These are phyloP conservation scores for Leucaena leucocephala DNA, from an alignment of 306 rosid genomes.

Conservation along the genomic window DNA sequence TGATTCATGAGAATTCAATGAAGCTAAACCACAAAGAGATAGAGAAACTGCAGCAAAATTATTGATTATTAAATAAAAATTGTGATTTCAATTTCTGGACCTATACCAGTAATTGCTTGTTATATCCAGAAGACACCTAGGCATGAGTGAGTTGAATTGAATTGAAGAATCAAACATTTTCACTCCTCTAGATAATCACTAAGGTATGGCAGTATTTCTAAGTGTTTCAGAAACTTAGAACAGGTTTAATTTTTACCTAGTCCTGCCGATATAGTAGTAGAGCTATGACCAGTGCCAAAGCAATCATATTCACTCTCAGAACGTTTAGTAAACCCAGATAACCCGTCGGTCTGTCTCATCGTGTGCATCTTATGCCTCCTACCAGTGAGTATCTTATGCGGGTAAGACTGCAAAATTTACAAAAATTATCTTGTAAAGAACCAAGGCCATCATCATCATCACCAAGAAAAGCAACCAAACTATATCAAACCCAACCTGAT, in stretches of 20 bases:
- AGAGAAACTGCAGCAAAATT: slow-evolving; percentile 2
- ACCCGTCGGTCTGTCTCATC: slow-evolving; percentile 86
- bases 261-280: slow-evolving; percentile 99
- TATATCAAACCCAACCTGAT: slow-evolving; percentile 63
- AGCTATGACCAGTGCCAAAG: slow-evolving; percentile 97
- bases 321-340: slow-evolving; percentile 89
- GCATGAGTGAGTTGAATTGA: not conserved
- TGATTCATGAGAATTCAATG: slow-evolving; percentile 29
- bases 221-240: not conserved
- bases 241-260: slow-evolving; percentile 57
- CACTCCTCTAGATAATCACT: not conserved
- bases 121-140: not conserved
- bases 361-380: slow-evolving; percentile 90
- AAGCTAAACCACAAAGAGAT: slow-evolving; percentile 33
- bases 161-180: not conserved
- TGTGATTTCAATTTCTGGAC: not conserved
- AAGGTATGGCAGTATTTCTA: not conserved
- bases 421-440: slow-evolving; percentile 18
- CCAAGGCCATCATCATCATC: not conserved
- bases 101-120: not conserved
- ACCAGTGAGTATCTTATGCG: slow-evolving; percentile 95
- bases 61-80: not conserved
- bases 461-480: slow-evolving; percentile 16
- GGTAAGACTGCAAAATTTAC: slow-evolving; percentile 70
- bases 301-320: slow-evolving; percentile 91